These are phyloP conservation scores for Geranium brycei DNA, from an alignment of 345 rosid species.

Conservation along the genomic window DNA sequence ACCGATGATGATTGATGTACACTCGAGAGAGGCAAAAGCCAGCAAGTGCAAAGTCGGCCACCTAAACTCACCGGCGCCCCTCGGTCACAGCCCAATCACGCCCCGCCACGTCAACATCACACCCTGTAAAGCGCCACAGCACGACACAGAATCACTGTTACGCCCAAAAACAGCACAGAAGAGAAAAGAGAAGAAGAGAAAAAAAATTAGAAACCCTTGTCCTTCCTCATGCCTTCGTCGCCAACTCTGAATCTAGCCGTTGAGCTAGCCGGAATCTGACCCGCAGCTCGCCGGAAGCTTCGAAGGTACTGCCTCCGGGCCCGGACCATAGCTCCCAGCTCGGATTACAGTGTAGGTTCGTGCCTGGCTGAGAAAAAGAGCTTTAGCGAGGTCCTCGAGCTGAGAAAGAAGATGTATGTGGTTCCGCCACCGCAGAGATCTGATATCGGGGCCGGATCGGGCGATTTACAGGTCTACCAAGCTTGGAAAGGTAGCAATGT, in stretches of 20 bases:
- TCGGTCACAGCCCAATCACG: constrained; percentile 13
- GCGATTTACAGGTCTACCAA: constrained; percentile 59
- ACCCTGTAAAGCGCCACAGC: constrained; percentile 14
- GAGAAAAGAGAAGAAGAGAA: too few relatives aligned
- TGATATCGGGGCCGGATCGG: constrained; percentile 53
- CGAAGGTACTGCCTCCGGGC: too few relatives aligned
- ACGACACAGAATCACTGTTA: constrained; percentile 11
- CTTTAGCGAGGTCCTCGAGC: neutral
- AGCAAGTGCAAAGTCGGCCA: constrained; percentile 6
- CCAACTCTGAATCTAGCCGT: constrained; percentile 1
- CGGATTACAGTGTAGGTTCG: neutral
- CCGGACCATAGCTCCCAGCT: neutral
- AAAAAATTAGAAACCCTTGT: constrained; percentile 3
- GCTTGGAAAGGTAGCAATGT: constrained; percentile 96
- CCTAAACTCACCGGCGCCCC: constrained; percentile 15
- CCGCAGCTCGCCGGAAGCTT: neutral
- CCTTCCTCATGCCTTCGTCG: constrained; percentile 25
- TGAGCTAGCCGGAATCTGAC: constrained; percentile 21
- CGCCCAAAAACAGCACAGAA: constrained; percentile 1
- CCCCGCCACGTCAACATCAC: constrained; percentile 17
- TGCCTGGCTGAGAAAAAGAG: too few relatives aligned
- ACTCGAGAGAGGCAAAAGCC: neutral
- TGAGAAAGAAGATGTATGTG: constrained; percentile 48
- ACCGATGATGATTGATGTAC: too few relatives aligned
- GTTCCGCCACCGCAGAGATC: constrained; percentile 79